Evolutionary conservation across 164 flowering plant species (phyloP).

Genomic region (Annona squamosa): DNA sequence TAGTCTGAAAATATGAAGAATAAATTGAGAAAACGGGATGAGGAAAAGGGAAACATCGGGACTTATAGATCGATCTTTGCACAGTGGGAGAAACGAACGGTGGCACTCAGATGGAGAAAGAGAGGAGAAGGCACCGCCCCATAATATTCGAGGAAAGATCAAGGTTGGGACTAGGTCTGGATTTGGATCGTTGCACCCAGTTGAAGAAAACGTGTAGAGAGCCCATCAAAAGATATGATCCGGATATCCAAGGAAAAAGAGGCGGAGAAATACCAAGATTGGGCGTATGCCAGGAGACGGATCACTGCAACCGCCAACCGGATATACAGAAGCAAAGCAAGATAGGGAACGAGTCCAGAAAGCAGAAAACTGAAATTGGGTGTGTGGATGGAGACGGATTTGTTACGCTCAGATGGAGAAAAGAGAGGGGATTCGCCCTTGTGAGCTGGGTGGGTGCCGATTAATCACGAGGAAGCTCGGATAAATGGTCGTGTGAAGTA

Average conservation of each 20-base stretch:
- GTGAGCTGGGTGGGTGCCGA: constrained; percentile 1
- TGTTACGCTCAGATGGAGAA: background rate
- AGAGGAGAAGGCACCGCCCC: background rate
- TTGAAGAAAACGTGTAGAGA: background rate
- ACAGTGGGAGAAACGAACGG: background rate
- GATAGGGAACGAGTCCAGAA: background rate
- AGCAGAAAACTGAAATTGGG: background rate
- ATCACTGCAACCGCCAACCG: background rate
- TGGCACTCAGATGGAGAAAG: constrained; percentile 7
- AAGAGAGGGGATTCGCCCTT: constrained; percentile 7
- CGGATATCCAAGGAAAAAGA: background rate
- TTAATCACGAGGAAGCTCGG: background rate
- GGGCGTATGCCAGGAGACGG: background rate
- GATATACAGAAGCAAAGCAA: no score
- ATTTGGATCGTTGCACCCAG: background rate
- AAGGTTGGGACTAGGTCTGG: background rate
- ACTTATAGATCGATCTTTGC: no score
- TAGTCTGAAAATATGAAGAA: background rate
- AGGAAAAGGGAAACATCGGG: background rate
- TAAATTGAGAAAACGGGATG: background rate
- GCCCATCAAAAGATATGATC: background rate
- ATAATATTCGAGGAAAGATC: background rate
- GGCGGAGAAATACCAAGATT: background rate
- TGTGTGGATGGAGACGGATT: background rate
- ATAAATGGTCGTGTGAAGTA: background rate